Base-by-base conservation (phyloP, 768 basidiomycete genomes). In the Mycena capillaripes region DNA sequence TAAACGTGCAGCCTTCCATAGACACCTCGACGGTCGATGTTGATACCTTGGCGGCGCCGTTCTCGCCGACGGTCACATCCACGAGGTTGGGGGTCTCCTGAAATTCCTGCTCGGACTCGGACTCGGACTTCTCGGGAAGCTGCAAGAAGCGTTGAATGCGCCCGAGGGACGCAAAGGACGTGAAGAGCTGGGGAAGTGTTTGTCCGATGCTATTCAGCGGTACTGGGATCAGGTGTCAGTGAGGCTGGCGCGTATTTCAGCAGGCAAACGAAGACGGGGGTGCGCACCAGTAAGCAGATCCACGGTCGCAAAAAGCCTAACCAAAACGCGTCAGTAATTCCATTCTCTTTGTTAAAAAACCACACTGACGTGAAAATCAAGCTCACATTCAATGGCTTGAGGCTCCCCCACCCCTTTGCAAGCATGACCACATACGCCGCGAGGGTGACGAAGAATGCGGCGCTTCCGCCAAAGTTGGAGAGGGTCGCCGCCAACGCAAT, bases 111-210 rank as follows among this genome's bases (percentile, higher is more conserved):
- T n/a, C n/a, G n/a, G n/a, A n/a, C n/a, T n/a, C n/a, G n/a, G n/a
- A n/a, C n/a, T n/a, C n/a, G n/a, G n/a, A n/a, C n/a, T 67, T 72
- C 52, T 72, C 60, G 27, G 70, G 70, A 21, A 72, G 58, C 70
- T 67, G 70, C 32, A 72, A 38, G n/a, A 72, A 71, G 10, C 40
- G 38, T 36, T 71, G 70, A 27, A 71, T 71, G 32, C 70, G 63
- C 30, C 12, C n/a, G 23, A 71, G 58, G 4, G 70, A 71, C 9
- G 70, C 70, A 6, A 60, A 66, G 4, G 70, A 53, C 46, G 70
- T 64, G 40, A 66, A 66, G 5, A 71, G 38, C 16, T 4, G 1
- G 0, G 70, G 70, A 12, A 71, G 70, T 48, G 17, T 19, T 21
- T 71, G 70, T 0, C 70, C 70, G 12, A 71, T 60, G 17, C 7